Conservation (phyloP, 208 protist species). For the Crithidia thermophila region DNA sequence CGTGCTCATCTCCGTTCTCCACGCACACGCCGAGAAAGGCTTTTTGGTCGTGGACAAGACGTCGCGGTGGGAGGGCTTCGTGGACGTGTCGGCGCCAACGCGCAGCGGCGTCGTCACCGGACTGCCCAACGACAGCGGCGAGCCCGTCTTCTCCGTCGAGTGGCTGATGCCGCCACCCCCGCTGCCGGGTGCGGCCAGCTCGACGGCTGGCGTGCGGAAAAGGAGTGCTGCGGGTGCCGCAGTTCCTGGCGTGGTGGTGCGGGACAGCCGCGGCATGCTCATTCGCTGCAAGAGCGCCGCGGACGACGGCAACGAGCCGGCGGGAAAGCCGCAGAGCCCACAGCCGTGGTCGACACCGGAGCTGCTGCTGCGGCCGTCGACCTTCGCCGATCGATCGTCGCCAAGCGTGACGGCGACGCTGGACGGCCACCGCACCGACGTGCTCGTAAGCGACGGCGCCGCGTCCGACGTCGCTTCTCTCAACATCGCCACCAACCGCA, state of each 20-base stretch:
- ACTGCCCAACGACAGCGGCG: neutral
- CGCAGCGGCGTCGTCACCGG: neutral
- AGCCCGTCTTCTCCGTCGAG: neutral
- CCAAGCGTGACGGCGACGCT: neutral
- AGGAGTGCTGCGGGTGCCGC: neutral
- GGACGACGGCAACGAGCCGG: neutral
- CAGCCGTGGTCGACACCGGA: conserved; percentile 9
- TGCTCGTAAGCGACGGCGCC: neutral
- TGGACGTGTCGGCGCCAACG: conserved; percentile 4
- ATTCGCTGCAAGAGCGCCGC: conserved; percentile 1
- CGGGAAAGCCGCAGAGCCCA: neutral
- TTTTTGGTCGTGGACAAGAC: neutral
- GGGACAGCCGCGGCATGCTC: conserved; percentile 16
- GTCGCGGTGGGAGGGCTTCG: neutral
- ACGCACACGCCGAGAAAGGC: neutral
- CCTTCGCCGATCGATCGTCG: neutral
- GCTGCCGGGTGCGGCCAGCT: too few species aligned
- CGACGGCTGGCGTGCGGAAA: neutral
- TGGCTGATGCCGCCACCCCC: neutral
- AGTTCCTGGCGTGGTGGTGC: conserved; percentile 4
- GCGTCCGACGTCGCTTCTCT: conserved; percentile 23
- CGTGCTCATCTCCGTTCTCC: neutral
- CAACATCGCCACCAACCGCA: conserved; percentile 3
- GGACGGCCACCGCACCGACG: neutral
- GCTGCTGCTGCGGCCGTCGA: neutral